Evolutionary conservation across 202 grass and related monocot species (phyloP).

Genomic region (Zizania palustris): DNA sequence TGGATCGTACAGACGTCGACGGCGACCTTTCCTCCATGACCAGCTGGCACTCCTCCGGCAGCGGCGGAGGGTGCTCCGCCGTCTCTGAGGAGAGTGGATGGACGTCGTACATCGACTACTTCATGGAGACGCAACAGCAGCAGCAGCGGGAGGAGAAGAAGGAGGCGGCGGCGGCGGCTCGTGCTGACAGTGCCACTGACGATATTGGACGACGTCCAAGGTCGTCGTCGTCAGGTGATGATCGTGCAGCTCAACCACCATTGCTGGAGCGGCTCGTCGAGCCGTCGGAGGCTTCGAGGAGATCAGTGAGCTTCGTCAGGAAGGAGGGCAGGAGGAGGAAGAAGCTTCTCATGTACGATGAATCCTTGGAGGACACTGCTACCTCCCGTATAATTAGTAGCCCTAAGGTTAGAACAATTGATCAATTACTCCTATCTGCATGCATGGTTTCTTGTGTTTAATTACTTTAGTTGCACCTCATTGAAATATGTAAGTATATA

Average conservation of each 20-base stretch:
- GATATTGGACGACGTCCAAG: background rate
- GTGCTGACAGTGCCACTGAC: background rate
- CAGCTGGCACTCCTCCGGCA: slow-evolving; percentile 12
- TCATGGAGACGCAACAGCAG: slow-evolving; percentile 34
- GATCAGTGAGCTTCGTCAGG: slow-evolving; percentile 33
- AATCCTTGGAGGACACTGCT: slow-evolving; percentile 57
- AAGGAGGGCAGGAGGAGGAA: slow-evolving; percentile 24
- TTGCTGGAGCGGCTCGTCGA: background rate
- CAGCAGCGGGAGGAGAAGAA: background rate
- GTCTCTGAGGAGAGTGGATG: slow-evolving; percentile 47
- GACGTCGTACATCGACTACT: slow-evolving; percentile 53
- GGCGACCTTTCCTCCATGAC: slow-evolving; percentile 20
- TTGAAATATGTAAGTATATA: background rate
- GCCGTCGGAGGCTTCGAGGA: slow-evolving; percentile 30
- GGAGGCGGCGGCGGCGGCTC: no score
- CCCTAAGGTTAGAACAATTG: slow-evolving; percentile 37
- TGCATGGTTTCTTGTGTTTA: no score
- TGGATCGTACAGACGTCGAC: slow-evolving; percentile 24
- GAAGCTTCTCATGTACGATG: slow-evolving; percentile 25
- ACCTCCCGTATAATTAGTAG: slow-evolving; percentile 52
- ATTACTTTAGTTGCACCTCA: background rate
- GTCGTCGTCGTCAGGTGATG: background rate
- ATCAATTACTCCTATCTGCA: no score
- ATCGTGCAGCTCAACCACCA: no score
- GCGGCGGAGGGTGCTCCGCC: background rate